Evolutionary conservation across 1,139 yeast genomes (phyloP), one percentile per base, ranked within the genome.

Genomic region (Zygosaccharomyces pseudobailii): DNA sequence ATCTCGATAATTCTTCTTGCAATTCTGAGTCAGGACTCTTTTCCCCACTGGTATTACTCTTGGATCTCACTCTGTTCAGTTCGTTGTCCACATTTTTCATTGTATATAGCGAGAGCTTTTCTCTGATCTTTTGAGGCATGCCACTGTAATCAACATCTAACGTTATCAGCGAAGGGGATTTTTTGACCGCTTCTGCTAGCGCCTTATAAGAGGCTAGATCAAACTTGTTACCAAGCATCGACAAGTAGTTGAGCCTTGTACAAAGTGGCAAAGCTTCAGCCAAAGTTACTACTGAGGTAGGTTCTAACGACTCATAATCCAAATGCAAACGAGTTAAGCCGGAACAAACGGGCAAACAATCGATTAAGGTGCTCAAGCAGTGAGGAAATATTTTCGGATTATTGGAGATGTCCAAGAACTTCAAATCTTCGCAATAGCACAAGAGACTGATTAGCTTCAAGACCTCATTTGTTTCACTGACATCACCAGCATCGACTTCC

Each of bases 61-160:
- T 43, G 17, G 49, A 38, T 24, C 48, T 50, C 2, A 57, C 55
- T 25, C 47, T 55, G 21, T 51, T 52, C 9, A 69, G 54, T 48
- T 63, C 66, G 40, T 62, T 69, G 58, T 84, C 88, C 82, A 84
- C 80, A 61, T 85, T 84, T 57, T 82, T 76, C 80, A 85, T 82
- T 2, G 87, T 76, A 56, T 81, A 79, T 35, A 84, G 66, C 1
- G 88, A 86, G 44, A 84, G 72, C 52, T 74, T 74, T 49, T 82
- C 84, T 55, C 74, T 80, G 53, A 77, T 71, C 39, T 75, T 72
- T 30, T 66, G 63, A 2, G 82, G 73, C 40, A 84, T 72, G 43
- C 72, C 66, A 35, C 76, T 80, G 55, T 75, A 78, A 56, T 84
- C 87, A 42, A 84, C 66, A 53, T 82, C 88, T 42, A 85, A 59